Base-by-base conservation (phyloP, 768 basidiomycete species). In the Naganishia vaughanmartiniae region DNA sequence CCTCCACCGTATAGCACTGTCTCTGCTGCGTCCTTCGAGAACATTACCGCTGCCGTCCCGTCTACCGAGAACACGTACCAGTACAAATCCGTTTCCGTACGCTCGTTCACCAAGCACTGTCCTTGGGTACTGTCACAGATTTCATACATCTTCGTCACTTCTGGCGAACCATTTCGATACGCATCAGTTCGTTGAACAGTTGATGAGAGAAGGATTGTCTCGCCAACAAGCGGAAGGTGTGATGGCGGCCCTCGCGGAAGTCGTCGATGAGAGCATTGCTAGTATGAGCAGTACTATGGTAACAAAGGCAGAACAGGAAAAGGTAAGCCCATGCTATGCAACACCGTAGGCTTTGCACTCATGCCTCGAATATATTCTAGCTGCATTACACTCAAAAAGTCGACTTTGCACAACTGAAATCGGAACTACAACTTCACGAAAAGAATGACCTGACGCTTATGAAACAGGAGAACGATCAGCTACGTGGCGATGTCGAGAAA, bases 251-350 rank as follows among this genome's bases (percentile, higher is more conserved):
- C 90, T 99, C 87, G 91, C 93, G 15, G 92, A 93, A 76, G 94
- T 98, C 72, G 93, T 99, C 46, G 92, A 96, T 81, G 96, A 99
- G 84, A 93, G 92, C 78, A 89, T 97, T 48, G 86, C 89, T 72
- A 95, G 93, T 77, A 93, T 99, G 92, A 91, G 92, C 46, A 89
- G 87, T 74, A 93, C 92, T 76, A 90, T 98, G 89, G 95, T 98
- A 71, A 93, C 91, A 6, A 93, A 92, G 81, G 89, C 92, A 0
- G 92, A 96, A 74, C 93, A 96, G 79, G 95, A 97, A 82, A 97
- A 97, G 87, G 94, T 90, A 65, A 19, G 63, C 65, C 19, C 6
- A 7, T 19, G 15, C 21, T 7, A 4, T 2, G 14, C 14, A 42
- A 6, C 36, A 33, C 1, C 0, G 17, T 10, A 24, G 17, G n/a